phyloP scores from a whole-genome alignment of 768 basidiomycete genomes.

The Cubamyces sp. region DNA sequence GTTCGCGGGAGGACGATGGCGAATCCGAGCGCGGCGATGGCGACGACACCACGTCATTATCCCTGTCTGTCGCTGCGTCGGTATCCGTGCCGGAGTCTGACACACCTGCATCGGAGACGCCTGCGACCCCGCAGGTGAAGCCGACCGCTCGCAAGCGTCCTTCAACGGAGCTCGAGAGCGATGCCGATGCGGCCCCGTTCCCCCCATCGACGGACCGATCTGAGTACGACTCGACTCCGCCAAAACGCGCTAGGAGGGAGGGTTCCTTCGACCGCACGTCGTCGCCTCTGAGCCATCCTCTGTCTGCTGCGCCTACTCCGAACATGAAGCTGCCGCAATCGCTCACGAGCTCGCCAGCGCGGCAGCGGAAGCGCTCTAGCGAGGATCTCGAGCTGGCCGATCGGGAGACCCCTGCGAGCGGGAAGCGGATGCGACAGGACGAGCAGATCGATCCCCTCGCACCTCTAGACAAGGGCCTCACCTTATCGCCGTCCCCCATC shows the following conservation, averaged over 20 bases:
- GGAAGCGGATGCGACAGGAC: constrained; percentile 21
- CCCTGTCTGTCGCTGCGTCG: constrained; percentile 2
- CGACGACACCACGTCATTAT: constrained; percentile 17
- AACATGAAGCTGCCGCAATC: background rate
- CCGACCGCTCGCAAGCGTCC: constrained; percentile 36
- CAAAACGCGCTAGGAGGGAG: constrained; percentile 43
- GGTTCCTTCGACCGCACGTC: constrained; percentile 20
- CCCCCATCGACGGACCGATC: constrained; percentile 8
- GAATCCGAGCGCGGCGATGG: constrained; percentile 41
- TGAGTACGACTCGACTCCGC: constrained; percentile 39
- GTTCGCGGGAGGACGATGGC: constrained; percentile 35
- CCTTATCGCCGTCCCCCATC: background rate
- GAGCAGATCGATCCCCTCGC: background rate
- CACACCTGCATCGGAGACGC: constrained; percentile 14
- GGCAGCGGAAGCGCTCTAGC: constrained; percentile 32
- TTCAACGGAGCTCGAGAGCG: constrained; percentile 43
- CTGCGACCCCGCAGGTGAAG: background rate
- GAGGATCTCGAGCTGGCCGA: constrained; percentile 34
- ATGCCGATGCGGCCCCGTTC: constrained; percentile 16
- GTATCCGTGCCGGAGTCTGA: constrained; percentile 24
- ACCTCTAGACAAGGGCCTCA: constrained; percentile 2
- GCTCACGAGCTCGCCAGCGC: constrained; percentile 15
- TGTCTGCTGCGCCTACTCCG: constrained; percentile 2
- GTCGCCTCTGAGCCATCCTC: constrained; percentile 5
- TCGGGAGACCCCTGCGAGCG: background rate